A percentile compares a stretch with the other conserved stretches of the same genome.
Evolutionary conservation across 2,329 filamentous ascomycete genomes (phyloP).

Genomic region (Aspergillus pseudonomiae): DNA sequence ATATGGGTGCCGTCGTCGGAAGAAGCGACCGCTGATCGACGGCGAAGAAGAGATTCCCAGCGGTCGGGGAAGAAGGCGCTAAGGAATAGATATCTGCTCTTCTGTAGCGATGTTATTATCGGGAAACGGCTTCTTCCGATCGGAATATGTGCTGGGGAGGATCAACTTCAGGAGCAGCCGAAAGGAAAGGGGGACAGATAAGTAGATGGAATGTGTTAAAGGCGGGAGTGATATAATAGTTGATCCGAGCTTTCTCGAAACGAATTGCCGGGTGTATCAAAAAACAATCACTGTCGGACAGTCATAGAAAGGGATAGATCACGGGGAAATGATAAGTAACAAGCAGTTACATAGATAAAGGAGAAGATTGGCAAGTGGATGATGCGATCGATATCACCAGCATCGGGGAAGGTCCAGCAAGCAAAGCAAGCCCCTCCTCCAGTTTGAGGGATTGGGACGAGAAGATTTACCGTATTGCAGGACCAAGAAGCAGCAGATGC

Average conservation of each 20-base stretch:
- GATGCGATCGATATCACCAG: constrained; percentile 21
- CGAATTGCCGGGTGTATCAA: constrained; percentile 17
- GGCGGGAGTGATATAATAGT: constrained; percentile 11
- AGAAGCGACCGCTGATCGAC: constrained; percentile 49
- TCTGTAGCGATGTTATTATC: constrained; percentile 12
- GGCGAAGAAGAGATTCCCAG: constrained; percentile 43
- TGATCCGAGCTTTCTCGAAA: constrained; percentile 19
- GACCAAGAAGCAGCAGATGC: constrained; percentile 22
- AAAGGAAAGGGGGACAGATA: neutral
- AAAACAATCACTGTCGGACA: constrained; percentile 1
- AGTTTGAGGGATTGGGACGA: constrained; percentile 20
- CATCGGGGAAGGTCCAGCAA: constrained; percentile 8
- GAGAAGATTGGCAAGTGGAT: constrained; percentile 5
- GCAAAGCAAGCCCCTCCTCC: constrained; percentile 21
- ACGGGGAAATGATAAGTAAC: constrained; percentile 19
- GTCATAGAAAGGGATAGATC: constrained; percentile 12
- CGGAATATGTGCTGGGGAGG: neutral
- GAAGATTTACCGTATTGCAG: constrained; percentile 26
- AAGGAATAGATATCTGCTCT: constrained; percentile 9
- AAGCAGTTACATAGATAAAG: constrained; percentile 13
- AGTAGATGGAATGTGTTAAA: constrained; percentile 5
- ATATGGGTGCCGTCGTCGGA: constrained; percentile 41
- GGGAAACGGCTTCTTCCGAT: neutral
- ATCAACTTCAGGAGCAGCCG: neutral
- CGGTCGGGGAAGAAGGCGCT: constrained; percentile 39